Evolutionary conservation across 1,139 yeast species (phyloP).

Genomic region (Saccharomyces hybrid): DNA sequence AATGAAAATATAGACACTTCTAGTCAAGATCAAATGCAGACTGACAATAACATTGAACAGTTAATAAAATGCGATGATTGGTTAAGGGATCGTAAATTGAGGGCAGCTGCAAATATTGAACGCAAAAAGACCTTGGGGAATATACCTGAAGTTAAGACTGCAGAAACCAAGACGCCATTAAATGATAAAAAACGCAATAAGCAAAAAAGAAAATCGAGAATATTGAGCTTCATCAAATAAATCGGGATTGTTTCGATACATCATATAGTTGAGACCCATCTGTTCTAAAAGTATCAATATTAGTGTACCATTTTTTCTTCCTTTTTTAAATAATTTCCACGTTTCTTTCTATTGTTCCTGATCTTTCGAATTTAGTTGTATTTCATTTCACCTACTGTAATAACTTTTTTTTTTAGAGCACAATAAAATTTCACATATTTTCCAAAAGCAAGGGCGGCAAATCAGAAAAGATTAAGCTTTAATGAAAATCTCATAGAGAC

Average conservation of each 20-base stretch:
- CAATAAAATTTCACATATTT: not conserved
- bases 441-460: not conserved
- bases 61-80: slow-evolving; percentile 22
- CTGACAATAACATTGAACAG: slow-evolving; percentile 23
- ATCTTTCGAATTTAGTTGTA: not conserved
- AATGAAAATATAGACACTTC: not conserved
- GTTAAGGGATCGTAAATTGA: slow-evolving; percentile 9
- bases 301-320: not conserved
- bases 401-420: not conserved
- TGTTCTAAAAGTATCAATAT: not conserved
- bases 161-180: not conserved
- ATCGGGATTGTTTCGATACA: not conserved
- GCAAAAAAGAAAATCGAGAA: slow-evolving; percentile 13
- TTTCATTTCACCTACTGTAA: not conserved
- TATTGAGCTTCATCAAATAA: slow-evolving; percentile 15
- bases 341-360: not conserved
- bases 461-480: not conserved
- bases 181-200: not conserved
- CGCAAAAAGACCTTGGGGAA: not conserved
- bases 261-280: not conserved
- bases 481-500: not conserved
- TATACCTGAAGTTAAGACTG: not conserved
- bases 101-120: not conserved
- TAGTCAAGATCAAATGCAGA: slow-evolving; percentile 3
- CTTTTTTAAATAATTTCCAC: not conserved